phyloP scores from a whole-genome alignment of 2,329 filamentous ascomycete species.

The Venturia aucupariae region DNA sequence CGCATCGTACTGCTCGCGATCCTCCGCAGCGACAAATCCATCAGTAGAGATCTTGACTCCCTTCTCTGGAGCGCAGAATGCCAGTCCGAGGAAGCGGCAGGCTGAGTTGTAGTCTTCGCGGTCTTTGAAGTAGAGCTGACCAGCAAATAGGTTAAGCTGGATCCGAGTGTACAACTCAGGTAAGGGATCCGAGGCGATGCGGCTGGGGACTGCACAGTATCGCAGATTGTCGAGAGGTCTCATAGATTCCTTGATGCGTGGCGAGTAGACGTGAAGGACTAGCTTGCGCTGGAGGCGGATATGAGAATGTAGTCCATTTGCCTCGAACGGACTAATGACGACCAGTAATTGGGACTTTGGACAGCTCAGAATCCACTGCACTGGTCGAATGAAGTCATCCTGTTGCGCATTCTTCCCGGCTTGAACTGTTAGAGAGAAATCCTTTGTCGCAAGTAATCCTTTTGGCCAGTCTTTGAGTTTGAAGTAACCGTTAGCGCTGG shows the following conservation, averaged over 20 bases:
- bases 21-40: neutral
- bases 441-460: conserved; percentile 39
- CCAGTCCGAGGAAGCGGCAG: conserved; percentile 45
- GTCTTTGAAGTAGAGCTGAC: conserved; percentile 53
- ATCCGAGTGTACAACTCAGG: conserved; percentile 18
- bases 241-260: conserved; percentile 32
- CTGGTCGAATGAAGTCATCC: conserved; percentile 44
- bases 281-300: conserved; percentile 32
- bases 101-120: conserved; percentile 45
- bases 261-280: conserved; percentile 43
- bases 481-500: conserved; percentile 23
- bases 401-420: conserved; percentile 15
- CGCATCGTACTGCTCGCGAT: neutral
- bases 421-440: conserved; percentile 43
- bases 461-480: conserved; percentile 31
- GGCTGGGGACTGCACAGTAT: conserved; percentile 33
- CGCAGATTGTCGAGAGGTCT: conserved; percentile 37
- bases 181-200: conserved; percentile 12
- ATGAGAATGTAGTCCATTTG: conserved; percentile 37
- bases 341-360: conserved; percentile 28
- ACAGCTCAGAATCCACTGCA: conserved; percentile 45
- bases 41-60: neutral
- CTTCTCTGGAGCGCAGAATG: neutral
- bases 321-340: conserved; percentile 54
- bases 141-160: conserved; percentile 57